phyloP scores from a whole-genome alignment of 2,329 filamentous ascomycete genomes.

The Phialocephala sp. region DNA sequence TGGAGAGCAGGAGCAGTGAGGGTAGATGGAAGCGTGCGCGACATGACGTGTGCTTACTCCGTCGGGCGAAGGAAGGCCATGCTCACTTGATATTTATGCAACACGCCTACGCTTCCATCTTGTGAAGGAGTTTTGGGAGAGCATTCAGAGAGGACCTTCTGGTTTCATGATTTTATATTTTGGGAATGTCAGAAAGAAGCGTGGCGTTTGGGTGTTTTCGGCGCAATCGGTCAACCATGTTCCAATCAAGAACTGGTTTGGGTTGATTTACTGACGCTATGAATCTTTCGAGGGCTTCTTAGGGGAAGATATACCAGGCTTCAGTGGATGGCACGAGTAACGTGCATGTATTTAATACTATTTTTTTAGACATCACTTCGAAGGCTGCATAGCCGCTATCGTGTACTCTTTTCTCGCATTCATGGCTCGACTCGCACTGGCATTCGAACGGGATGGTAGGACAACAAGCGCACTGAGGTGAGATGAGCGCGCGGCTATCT shows the following conservation, averaged over 20 bases:
- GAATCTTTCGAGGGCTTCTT: no score
- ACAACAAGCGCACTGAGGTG: not conserved
- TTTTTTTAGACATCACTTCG: not conserved
- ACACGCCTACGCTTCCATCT: no score
- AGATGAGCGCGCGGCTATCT: not conserved
- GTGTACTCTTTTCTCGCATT: no score
- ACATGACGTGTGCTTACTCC: not conserved
- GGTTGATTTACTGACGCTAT: no score
- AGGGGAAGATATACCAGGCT: constrained; percentile 1
- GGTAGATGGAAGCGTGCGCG: not conserved
- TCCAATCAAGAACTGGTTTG: no score
- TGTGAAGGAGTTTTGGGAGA: not conserved
- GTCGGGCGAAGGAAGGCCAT: not conserved
- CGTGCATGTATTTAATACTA: constrained; percentile 5
- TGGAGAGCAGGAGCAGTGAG: not conserved
- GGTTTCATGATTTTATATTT: not conserved
- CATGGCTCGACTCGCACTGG: no score
- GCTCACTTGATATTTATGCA: not conserved
- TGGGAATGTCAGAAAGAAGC: not conserved
- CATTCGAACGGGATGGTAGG: no score
- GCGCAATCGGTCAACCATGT: no score
- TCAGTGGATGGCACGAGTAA: not conserved
- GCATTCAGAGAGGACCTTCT: not conserved
- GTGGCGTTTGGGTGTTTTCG: not conserved
- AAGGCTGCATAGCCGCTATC: not conserved